Conservation (phyloP, 495 filamentous ascomycete species). For the Usnea hakonensis region DNA sequence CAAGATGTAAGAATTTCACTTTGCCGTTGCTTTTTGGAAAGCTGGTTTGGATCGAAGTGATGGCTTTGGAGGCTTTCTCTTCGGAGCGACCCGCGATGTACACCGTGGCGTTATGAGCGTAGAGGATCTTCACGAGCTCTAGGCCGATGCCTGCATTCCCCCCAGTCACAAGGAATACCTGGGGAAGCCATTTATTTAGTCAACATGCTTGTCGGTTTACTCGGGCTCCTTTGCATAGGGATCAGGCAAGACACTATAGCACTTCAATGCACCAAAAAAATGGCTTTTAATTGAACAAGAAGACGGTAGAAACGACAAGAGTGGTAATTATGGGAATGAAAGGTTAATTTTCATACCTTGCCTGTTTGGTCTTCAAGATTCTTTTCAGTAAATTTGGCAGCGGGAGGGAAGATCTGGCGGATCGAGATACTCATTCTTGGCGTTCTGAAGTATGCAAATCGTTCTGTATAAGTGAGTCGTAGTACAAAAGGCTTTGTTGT, state of each 20-base stretch:
- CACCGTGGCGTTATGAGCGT: conserved; percentile 32
- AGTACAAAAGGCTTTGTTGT: too few species aligned
- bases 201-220: too few species aligned
- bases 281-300: too few species aligned
- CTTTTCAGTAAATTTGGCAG: neutral
- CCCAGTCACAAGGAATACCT: conserved; percentile 40
- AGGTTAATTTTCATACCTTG: neutral
- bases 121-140: conserved; percentile 37
- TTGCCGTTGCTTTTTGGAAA: conserved; percentile 22
- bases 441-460: neutral
- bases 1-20: conserved; percentile 38
- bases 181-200: too few species aligned
- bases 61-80: conserved; percentile 31
- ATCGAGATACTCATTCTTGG: neutral
- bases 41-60: conserved; percentile 28
- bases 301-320: too few species aligned
- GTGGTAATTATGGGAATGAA: neutral
- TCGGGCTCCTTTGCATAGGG: too few species aligned
- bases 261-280: too few species aligned
- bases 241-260: too few species aligned
- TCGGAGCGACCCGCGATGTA: conserved; percentile 41
- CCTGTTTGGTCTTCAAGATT: neutral
- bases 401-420: neutral
- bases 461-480: too few species aligned
- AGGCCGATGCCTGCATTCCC: conserved; percentile 36